Base-by-base conservation (phyloP, 139 green algal genomes). In the Tetradesmus lagerheimii region DNA sequence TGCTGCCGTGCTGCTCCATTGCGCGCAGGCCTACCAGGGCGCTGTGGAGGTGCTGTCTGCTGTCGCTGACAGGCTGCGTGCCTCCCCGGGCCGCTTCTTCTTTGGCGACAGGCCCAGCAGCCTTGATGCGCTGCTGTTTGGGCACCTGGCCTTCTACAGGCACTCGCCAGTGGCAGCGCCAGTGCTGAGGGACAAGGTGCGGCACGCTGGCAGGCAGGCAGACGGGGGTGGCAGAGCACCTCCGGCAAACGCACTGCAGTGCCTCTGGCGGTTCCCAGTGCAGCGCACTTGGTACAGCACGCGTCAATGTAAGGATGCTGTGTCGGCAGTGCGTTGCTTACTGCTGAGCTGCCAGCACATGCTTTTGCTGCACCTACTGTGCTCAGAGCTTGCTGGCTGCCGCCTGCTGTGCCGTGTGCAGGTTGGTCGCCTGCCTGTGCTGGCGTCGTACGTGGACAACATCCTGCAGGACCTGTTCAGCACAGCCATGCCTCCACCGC, bases 61-160 rank as follows among this genome's bases (percentile, higher is more conserved):
- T 4, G 57, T 96, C 39, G 79, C 86, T 67, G 93, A 96, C 86
- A 88, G 92, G 16, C 85, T 97, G 47, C 66, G 75, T 27, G 83
- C 91, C 34, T 83, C 64, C 4, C 5, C n/a, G 4, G 91, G 89
- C 0, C 57, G 39, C 29, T 97, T 92, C 91, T 92, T 97, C 53
- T 95, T 97, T 34, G 95, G 95, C 0, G 35, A 81, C 29, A n/a
- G 38, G 5, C 94, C 95, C 39, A 93, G 92, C 94, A 96, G 87
- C 64, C 31, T 96, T 27, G 95, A 97, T 87, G 95, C 95, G 2
- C 86, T 96, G 85, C 88, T 97, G 78, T 92, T 92, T 50, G 94
- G 93, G 0, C 94, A 96, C 83, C 91, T 96, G 67, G 74, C 93
- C 9, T 96, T 94, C 87, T 95, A 95, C 77, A 87, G 90, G 5